Percentiles rank a stretch among this genome's conserved stretches.
phyloP scores from a whole-genome alignment of 2,329 filamentous ascomycete species.

The Neonectria hederae region DNA sequence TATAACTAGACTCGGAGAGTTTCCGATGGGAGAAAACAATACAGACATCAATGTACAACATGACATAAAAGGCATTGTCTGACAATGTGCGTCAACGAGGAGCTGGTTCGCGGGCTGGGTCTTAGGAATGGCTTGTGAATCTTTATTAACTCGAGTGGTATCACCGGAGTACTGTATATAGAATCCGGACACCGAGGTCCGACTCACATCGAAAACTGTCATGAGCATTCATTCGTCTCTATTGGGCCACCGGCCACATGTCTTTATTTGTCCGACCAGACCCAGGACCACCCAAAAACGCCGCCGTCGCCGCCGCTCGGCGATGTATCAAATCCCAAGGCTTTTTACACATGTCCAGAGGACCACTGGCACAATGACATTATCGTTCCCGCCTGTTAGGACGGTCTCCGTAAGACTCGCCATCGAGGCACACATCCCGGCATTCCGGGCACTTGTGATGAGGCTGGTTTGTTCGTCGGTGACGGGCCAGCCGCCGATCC shows the following conservation, averaged over 20 bases:
- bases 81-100: not conserved
- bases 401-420: conserved; percentile 95
- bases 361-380: conserved; percentile 93
- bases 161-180: not conserved
- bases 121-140: not conserved
- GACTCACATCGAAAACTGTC: conserved; percentile 21
- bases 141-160: not conserved
- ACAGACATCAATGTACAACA: not conserved
- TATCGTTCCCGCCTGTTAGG: conserved; percentile 96
- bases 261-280: conserved; percentile 23
- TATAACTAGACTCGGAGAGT: not conserved
- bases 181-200: not conserved
- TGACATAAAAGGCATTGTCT: no score
- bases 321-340: conserved; percentile 61
- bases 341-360: conserved; percentile 93
- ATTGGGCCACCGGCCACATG: conserved; percentile 19
- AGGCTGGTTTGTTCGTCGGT: conserved; percentile 50
- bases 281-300: conserved; percentile 20
- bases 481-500: conserved; percentile 78
- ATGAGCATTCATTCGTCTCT: conserved; percentile 39
- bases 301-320: conserved; percentile 9
- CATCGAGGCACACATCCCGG: conserved; percentile 75
- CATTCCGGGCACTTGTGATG: conserved; percentile 66
- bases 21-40: not conserved
- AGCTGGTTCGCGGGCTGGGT: not conserved